These are phyloP conservation scores for Phytopythium chamaehyphon DNA, from an alignment of 352 stramenopile species.

Conservation along the genomic window DNA sequence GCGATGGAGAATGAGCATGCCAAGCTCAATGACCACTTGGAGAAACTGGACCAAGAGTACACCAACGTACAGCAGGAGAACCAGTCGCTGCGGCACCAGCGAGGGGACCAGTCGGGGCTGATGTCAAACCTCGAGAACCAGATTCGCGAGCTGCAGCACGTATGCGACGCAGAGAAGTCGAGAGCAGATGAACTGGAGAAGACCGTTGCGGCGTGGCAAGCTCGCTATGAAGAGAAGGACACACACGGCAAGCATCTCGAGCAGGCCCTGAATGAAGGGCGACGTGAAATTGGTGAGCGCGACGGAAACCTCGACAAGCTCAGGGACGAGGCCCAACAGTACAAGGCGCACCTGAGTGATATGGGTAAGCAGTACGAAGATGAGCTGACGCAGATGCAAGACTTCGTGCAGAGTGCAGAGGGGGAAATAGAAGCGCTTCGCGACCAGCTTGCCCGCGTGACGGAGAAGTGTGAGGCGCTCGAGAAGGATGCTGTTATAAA, in stretches of 20 bases:
- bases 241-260: slow-evolving; percentile 25
- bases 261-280: slow-evolving; percentile 16
- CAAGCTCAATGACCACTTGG: slow-evolving; percentile 29
- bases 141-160: slow-evolving; percentile 33
- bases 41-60: slow-evolving; percentile 45
- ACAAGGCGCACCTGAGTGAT: slow-evolving; percentile 39
- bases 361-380: slow-evolving; percentile 46
- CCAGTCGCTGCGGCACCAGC: slow-evolving; percentile 33
- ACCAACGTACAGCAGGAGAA: slow-evolving; percentile 38
- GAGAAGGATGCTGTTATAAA: slow-evolving; percentile 34
- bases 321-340: slow-evolving; percentile 34
- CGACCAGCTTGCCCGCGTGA: slow-evolving; percentile 34
- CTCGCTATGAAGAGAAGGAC: slow-evolving; percentile 33
- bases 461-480: slow-evolving; percentile 28
- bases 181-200: slow-evolving; percentile 32
- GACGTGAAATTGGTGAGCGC: slow-evolving; percentile 29
- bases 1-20: slow-evolving; percentile 37
- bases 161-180: slow-evolving; percentile 29
- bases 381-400: slow-evolving; percentile 35
- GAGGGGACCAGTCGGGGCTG: slow-evolving; percentile 27
- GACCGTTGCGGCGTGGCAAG: slow-evolving; percentile 28
- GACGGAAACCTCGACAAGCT: slow-evolving; percentile 32
- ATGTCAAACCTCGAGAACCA: slow-evolving; percentile 40
- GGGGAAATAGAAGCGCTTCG: slow-evolving; percentile 29
- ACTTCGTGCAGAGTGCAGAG: slow-evolving; percentile 34